Conservation (phyloP, 1,284 basidiomycete genomes). For the Sanghuangporus sanghuang region DNA sequence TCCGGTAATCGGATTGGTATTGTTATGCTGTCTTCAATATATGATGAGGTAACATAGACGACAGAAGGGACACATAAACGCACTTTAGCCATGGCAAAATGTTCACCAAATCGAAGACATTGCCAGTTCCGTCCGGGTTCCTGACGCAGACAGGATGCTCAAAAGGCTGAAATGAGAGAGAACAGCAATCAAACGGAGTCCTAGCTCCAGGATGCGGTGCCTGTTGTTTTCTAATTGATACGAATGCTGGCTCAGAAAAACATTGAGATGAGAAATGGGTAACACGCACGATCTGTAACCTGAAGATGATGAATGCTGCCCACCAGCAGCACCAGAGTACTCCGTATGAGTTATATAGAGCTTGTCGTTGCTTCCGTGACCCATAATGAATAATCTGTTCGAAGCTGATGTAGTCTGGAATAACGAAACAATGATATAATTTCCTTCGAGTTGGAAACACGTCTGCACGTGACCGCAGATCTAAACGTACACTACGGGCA, state of each 20-base stretch:
- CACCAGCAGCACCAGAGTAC: constrained; percentile 71
- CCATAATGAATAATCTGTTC: constrained; percentile 40
- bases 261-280: constrained; percentile 2
- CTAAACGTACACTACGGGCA: background rate
- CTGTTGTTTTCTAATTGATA: constrained; percentile 52
- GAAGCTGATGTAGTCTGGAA: no score
- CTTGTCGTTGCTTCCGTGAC: constrained; percentile 82
- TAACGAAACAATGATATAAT: background rate
- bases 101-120: constrained; percentile 83
- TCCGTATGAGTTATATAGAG: constrained; percentile 84
- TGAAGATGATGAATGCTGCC: constrained; percentile 67
- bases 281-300: constrained; percentile 62
- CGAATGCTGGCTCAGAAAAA: background rate
- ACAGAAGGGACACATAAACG: constrained; percentile 26
- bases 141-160: constrained; percentile 84
- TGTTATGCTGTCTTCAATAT: constrained; percentile 59
- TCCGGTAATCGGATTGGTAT: constrained; percentile 84
- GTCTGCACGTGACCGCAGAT: background rate
- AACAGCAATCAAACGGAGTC: constrained; percentile 89
- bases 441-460: background rate
- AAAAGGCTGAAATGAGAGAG: constrained; percentile 90
- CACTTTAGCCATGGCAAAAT: constrained; percentile 93
- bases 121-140: constrained; percentile 72
- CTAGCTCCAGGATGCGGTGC: constrained; percentile 53
- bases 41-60: constrained; percentile 17